phyloP scores from a whole-genome alignment of 2,329 filamentous ascomycete genomes.

The Aspergillus glaucus region DNA sequence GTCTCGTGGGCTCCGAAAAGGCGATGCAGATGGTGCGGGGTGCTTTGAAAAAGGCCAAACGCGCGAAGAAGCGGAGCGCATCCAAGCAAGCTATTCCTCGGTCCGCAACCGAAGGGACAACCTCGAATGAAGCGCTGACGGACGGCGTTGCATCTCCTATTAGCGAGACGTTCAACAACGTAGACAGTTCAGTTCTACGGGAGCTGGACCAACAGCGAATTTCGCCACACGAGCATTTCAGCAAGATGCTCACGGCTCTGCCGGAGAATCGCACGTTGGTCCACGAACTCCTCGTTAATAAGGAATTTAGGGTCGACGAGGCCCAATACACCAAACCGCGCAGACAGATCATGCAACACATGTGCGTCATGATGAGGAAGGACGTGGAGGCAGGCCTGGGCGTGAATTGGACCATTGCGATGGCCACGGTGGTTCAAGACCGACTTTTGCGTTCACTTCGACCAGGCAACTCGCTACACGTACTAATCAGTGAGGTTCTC shows the following conservation, averaged over 20 bases:
- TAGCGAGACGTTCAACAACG: slow-evolving; percentile 35
- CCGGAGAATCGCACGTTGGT: slow-evolving; percentile 57
- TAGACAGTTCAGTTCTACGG: slow-evolving; percentile 27
- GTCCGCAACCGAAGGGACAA: slow-evolving; percentile 37
- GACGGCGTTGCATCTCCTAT: slow-evolving; percentile 35
- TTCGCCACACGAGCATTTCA: slow-evolving; percentile 37
- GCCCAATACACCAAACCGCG: slow-evolving; percentile 44
- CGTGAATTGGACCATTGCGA: slow-evolving; percentile 56
- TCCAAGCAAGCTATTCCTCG: slow-evolving; percentile 54
- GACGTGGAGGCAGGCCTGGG: slow-evolving; percentile 52
- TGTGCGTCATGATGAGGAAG: slow-evolving; percentile 54
- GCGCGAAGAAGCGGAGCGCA: slow-evolving; percentile 45
- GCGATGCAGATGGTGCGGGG: slow-evolving; percentile 55
- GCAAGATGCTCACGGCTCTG: slow-evolving; percentile 53
- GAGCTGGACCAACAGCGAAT: slow-evolving; percentile 30
- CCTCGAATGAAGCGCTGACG: slow-evolving; percentile 27
- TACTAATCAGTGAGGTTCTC: slow-evolving; percentile 54
- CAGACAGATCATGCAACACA: slow-evolving; percentile 52
- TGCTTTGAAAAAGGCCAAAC: slow-evolving; percentile 54
- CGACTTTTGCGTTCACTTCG: slow-evolving; percentile 55
- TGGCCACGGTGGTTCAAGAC: slow-evolving; percentile 59
- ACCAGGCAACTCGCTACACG: slow-evolving; percentile 56
- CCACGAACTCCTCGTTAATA: slow-evolving; percentile 60
- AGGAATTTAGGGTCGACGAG: slow-evolving; percentile 55
- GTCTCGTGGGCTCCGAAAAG: slow-evolving; percentile 55